These are phyloP conservation scores for Ambrosiella xylebori DNA, from an alignment of 2,329 filamentous ascomycete species.

Conservation along the genomic window DNA sequence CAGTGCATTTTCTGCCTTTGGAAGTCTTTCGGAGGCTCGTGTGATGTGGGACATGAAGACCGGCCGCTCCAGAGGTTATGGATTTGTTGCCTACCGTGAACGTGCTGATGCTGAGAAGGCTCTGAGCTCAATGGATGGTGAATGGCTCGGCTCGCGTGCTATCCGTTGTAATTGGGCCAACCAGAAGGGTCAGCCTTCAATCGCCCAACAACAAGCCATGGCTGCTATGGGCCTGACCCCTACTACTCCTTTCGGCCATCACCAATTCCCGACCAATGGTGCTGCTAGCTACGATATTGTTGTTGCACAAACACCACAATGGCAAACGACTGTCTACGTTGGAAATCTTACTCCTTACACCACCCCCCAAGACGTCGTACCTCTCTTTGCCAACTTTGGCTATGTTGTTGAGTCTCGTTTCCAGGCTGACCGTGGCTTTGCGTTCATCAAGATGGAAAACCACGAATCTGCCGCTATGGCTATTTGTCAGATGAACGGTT, in stretches of 20 bases:
- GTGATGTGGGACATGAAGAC: slow-evolving; percentile 99
- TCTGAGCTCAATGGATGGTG: slow-evolving; percentile 92
- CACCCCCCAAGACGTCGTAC: slow-evolving; percentile 89
- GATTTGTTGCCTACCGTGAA: slow-evolving; percentile 94
- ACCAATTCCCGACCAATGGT: slow-evolving; percentile 94
- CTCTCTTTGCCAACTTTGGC: slow-evolving; percentile 95
- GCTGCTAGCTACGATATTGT: slow-evolving; percentile 97
- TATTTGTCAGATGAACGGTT: slow-evolving; percentile 93
- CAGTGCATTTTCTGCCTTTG: slow-evolving; percentile 91
- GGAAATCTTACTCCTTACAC: slow-evolving; percentile 97
- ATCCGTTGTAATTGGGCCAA: slow-evolving; percentile 99
- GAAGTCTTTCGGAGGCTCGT: slow-evolving; percentile 86
- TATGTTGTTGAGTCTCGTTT: slow-evolving; percentile 95
- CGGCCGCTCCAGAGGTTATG: slow-evolving; percentile 88
- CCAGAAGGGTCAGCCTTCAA: slow-evolving; percentile 98
- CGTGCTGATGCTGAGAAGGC: slow-evolving; percentile 89
- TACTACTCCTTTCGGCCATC: slow-evolving; percentile 87
- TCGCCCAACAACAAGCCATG: slow-evolving; percentile 95
- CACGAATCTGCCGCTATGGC: slow-evolving; percentile 98
- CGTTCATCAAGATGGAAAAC: slow-evolving; percentile 98
- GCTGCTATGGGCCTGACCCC: slow-evolving; percentile 95
- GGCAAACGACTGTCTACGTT: slow-evolving; percentile 98
- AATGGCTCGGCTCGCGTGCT: slow-evolving; percentile 94
- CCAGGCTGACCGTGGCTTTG: slow-evolving; percentile 93
- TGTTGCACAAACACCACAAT: slow-evolving; percentile 80